Percentiles rank a stretch among this genome's conserved stretches.
These are phyloP conservation scores for Arthonia radiata DNA, from an alignment of 495 filamentous ascomycete genomes.

Conservation along the genomic window DNA sequence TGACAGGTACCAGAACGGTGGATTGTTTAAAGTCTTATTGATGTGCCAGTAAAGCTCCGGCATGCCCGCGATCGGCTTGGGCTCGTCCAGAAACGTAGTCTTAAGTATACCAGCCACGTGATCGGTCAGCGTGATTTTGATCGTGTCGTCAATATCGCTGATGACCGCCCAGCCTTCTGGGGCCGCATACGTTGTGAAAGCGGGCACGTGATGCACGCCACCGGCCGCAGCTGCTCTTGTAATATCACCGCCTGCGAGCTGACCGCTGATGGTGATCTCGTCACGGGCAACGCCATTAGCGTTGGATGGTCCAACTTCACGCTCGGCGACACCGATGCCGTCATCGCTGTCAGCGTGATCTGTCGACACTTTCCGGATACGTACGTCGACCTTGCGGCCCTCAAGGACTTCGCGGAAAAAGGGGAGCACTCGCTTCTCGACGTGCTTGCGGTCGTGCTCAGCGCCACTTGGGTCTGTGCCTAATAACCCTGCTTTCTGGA, in stretches of 20 bases:
- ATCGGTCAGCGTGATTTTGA: slow-evolving; percentile 70
- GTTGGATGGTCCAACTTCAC: slow-evolving; percentile 44
- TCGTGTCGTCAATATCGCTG: slow-evolving; percentile 87
- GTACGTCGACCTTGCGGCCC: slow-evolving; percentile 33
- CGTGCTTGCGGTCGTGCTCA: no score
- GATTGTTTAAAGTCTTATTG: slow-evolving; percentile 25
- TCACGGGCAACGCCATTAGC: slow-evolving; percentile 45
- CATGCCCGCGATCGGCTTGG: slow-evolving; percentile 52
- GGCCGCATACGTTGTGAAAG: slow-evolving; percentile 47
- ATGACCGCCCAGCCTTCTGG: slow-evolving; percentile 71
- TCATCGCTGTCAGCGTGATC: slow-evolving; percentile 13
- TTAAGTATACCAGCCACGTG: slow-evolving; percentile 54
- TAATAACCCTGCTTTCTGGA: slow-evolving; percentile 33
- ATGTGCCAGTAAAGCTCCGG: slow-evolving; percentile 53
- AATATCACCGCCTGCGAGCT: slow-evolving; percentile 7
- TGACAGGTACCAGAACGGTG: slow-evolving; percentile 80
- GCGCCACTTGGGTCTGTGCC: slow-evolving; percentile 33
- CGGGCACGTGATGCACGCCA: slow-evolving; percentile 21
- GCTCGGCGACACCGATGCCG: no score
- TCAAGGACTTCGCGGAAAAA: slow-evolving; percentile 57
- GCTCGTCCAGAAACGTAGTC: slow-evolving; percentile 57
- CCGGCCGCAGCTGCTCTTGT: slow-evolving; percentile 17
- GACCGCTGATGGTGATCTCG: slow-evolving; percentile 17
- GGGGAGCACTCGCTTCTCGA: slow-evolving; percentile 44
- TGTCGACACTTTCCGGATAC: slow-evolving; percentile 14